Evolutionary conservation across 208 protist genomes (phyloP), one percentile per base, ranked within the genome.

Genomic region (Trypanosoma avium): DNA sequence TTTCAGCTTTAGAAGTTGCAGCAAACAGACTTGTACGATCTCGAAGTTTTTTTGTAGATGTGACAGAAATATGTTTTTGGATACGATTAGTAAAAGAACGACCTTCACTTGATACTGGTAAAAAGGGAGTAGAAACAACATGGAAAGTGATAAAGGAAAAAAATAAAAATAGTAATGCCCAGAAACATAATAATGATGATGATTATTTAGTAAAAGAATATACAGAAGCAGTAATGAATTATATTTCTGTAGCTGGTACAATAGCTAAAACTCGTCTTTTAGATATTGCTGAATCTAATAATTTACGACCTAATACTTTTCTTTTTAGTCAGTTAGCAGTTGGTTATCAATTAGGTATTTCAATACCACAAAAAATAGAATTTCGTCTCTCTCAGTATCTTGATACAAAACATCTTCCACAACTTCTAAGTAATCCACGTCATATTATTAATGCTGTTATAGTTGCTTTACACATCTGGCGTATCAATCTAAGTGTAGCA

Each of bases 251-350:
- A 5, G 71, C 66, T 1, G 54, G 52, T 0, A 32, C 43, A 9
- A 68, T 64, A 6, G 61, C 79, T 27, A 52, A 45, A 3, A 45
- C 59, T 29, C 70, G 78, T 10, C 46, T 90, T 27, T 8, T 52
- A 6, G 68, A 82, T 59, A 84, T 90, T 24, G 70, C 80, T 15
- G n/a, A 35, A 19, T 59, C 50, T 0, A 38, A 69, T 7, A 57
- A 42, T 9, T 61, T 91, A 47, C 72, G 69, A 6, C 48, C 53
- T 17, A 91, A 91, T 57, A 88, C 73, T 4, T 91, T 91, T 59
- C 58, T 91, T 10, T 79, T 81, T 61, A 60, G 65, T 12, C 82
- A 88, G 52, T 29, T 88, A 57, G 75, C 72, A 26, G 61, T 70
- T 15, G 76, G 74, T 10, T 42, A 76, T 17, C 67, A 62, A 21